Conservation (phyloP, 164 flowering plant genomes). For the Vitis vinifera region ASM3070453v1 NC_081812.1:16261501-16262000, state of each 20-base stretch:
- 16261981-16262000: no score
- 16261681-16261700: background rate
- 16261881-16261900: constrained; percentile 18
- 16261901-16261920: constrained; percentile 16
- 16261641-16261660: background rate
- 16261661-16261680: background rate
- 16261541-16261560: background rate
- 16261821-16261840: constrained; percentile 18
- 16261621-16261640: background rate
- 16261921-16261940: constrained; percentile 33
- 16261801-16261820: constrained; percentile 45
- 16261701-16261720: background rate
- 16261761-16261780: constrained; percentile 78
- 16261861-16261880: constrained; percentile 10
- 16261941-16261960: constrained; percentile 79
- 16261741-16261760: constrained; percentile 19
- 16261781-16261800: constrained; percentile 57
- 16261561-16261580: background rate
- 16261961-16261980: constrained; percentile 47
- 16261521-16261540: background rate
- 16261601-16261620: background rate
- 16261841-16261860: constrained; percentile 17
- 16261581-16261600: background rate
- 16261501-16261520: no score
- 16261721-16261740: background rate